These are phyloP conservation scores for Chloranthus sessilifolius DNA, from an alignment of 164 flowering plant species.

Conservation along the genomic window DNA sequence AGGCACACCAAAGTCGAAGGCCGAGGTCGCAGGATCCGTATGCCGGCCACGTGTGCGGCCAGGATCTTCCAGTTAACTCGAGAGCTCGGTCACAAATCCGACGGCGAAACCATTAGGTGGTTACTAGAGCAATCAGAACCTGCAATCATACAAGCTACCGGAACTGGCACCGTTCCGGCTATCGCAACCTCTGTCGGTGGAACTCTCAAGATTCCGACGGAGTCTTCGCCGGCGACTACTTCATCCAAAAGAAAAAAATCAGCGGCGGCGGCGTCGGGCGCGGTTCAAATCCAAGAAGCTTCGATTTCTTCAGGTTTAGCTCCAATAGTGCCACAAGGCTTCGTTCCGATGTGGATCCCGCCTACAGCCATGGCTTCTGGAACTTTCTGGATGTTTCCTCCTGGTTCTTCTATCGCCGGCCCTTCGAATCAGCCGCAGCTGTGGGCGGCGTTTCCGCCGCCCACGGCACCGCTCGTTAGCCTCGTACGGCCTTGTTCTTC, in stretches of 20 bases:
- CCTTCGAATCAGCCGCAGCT: conserved; percentile 5
- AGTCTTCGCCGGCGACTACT: background rate
- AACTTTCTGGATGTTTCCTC: conserved; percentile 8
- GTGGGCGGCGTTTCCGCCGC: background rate
- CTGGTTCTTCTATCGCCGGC: conserved; percentile 4
- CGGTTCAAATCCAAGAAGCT: background rate
- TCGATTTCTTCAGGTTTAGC: conserved; percentile 1
- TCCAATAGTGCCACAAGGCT: background rate
- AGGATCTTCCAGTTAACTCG: conserved; percentile 24
- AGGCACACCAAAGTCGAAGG: conserved; percentile 25
- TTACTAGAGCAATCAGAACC: conserved; percentile 23
- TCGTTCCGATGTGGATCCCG: background rate
- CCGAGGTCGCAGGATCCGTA: conserved; percentile 23
- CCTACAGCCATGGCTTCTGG: background rate
- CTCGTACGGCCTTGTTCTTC: conserved; percentile 2
- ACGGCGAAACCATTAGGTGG: conserved; percentile 18
- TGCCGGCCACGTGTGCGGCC: conserved; percentile 27
- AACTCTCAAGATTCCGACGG: conserved; percentile 6
- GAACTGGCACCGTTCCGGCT: conserved; percentile 26
- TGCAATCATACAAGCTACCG: conserved; percentile 23
- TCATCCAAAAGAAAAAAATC: background rate
- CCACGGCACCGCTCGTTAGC: background rate
- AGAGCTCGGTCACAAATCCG: conserved; percentile 23
- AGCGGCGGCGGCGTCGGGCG: background rate
- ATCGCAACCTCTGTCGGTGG: conserved; percentile 8